phyloP scores from a whole-genome alignment of 1,139 yeast species.

The Pichia sp. region DNA sequence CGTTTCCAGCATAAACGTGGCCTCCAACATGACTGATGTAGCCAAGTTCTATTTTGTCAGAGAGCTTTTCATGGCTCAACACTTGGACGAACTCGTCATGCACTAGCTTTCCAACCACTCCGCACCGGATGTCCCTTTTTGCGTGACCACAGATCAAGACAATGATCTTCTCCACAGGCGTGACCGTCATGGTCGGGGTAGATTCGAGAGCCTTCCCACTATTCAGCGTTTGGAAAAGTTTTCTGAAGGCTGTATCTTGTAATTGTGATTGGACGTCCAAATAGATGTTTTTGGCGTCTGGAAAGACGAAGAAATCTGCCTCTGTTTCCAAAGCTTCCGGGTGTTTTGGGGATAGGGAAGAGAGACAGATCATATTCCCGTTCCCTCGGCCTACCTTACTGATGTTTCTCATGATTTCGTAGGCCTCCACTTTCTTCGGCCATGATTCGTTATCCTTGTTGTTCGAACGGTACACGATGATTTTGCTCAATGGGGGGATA shows the following conservation, averaged over 20 bases:
- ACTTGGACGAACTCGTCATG: constrained; percentile 47
- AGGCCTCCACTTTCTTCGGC: constrained; percentile 55
- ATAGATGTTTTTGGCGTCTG: constrained; percentile 12
- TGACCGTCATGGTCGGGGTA: constrained; percentile 10
- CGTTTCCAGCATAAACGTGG: constrained; percentile 75
- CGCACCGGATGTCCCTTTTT: constrained; percentile 63
- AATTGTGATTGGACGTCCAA: constrained; percentile 3
- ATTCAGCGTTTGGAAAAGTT: constrained; percentile 13
- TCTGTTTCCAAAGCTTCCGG: neutral
- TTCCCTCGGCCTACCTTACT: constrained; percentile 16
- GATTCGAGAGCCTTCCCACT: constrained; percentile 14
- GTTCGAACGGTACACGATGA: constrained; percentile 48
- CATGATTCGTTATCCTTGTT: constrained; percentile 37
- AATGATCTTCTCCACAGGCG: constrained; percentile 21
- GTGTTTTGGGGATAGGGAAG: constrained; percentile 12
- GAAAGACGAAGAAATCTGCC: constrained; percentile 14
- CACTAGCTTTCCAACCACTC: constrained; percentile 55
- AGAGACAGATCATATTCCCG: constrained; percentile 14
- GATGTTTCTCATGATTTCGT: constrained; percentile 35
- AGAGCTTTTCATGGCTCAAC: constrained; percentile 33
- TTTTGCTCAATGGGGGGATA: constrained; percentile 50
- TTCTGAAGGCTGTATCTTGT: neutral
- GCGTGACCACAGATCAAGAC: constrained; percentile 65
- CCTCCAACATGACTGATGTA: constrained; percentile 70
- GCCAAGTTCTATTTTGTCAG: constrained; percentile 40